These are phyloP conservation scores for Lachnellula willkommii DNA, from an alignment of 2,329 filamentous ascomycete species.

Conservation along the genomic window DNA sequence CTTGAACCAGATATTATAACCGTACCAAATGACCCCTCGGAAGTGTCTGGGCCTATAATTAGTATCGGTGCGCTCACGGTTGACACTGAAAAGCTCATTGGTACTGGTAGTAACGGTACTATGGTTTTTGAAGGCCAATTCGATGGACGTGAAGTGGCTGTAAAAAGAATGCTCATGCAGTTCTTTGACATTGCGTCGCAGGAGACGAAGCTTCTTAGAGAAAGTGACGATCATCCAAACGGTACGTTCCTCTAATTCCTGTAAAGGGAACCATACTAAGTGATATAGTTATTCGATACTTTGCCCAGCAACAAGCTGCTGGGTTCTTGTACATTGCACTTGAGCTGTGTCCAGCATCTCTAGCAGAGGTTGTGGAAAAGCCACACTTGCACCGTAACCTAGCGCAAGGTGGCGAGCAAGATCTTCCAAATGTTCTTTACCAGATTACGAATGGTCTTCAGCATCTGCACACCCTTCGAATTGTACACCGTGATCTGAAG, in stretches of 20 bases:
- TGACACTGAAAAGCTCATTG: slow-evolving; percentile 57
- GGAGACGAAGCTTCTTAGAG: slow-evolving; percentile 82
- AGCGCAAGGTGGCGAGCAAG: slow-evolving; percentile 65
- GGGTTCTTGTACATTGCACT: slow-evolving; percentile 95
- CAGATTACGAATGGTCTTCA: slow-evolving; percentile 87
- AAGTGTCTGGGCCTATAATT: slow-evolving; percentile 54
- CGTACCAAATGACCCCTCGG: slow-evolving; percentile 51
- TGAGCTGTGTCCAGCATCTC: slow-evolving; percentile 86
- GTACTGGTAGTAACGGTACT: slow-evolving; percentile 91
- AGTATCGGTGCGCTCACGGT: slow-evolving; percentile 61
- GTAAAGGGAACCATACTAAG: slow-evolving; percentile 24
- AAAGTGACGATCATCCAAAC: slow-evolving; percentile 93
- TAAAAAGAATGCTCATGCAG: slow-evolving; percentile 94
- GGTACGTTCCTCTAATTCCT: slow-evolving; percentile 38
- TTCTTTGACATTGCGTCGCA: slow-evolving; percentile 95
- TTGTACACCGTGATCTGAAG: slow-evolving; percentile 95
- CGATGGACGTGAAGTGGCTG: slow-evolving; percentile 85
- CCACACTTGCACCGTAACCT: slow-evolving; percentile 62
- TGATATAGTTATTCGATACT: slow-evolving; percentile 79
- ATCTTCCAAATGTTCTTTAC: slow-evolving; percentile 74
- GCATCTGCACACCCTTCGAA: slow-evolving; percentile 84
- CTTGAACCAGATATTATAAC: slow-evolving; percentile 60
- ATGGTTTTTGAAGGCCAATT: slow-evolving; percentile 93
- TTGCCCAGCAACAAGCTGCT: slow-evolving; percentile 80
- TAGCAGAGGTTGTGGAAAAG: slow-evolving; percentile 85